These are phyloP conservation scores for Eutrema heterophyllum DNA, from an alignment of 345 rosid genomes.

Conservation along the genomic window DNA sequence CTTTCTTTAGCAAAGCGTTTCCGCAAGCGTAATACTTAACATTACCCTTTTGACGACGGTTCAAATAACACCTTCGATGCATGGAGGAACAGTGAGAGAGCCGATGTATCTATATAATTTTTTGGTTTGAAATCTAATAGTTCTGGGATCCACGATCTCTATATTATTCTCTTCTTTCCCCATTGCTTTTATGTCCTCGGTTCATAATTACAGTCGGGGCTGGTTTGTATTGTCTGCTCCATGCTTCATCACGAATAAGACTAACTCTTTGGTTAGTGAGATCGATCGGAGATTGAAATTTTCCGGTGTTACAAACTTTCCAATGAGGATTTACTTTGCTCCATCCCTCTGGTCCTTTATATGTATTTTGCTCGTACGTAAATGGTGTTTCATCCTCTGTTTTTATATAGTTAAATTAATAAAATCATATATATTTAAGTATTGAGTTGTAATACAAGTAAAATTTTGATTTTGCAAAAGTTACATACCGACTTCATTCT, in stretches of 20 bases:
- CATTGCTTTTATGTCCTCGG: conserved; percentile 51
- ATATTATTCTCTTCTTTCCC: conserved; percentile 22
- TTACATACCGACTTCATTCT: conserved; percentile 22
- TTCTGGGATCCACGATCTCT: conserved; percentile 51
- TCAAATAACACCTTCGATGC: conserved; percentile 76
- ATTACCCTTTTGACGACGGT: conserved; percentile 52
- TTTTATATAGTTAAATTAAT: neutral
- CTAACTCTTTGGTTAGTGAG: conserved; percentile 28
- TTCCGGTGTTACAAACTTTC: conserved; percentile 49
- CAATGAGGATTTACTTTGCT: conserved; percentile 44
- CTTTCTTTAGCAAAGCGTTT: too few species aligned
- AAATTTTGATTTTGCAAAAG: neutral
- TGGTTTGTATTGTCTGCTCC: conserved; percentile 49
- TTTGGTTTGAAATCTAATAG: conserved; percentile 43
- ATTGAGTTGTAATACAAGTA: neutral
- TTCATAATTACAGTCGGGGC: conserved; percentile 49
- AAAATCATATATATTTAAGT: neutral
- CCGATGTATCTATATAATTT: conserved; percentile 64
- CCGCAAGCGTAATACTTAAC: too few species aligned
- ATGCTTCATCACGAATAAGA: conserved; percentile 25
- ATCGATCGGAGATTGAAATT: conserved; percentile 68
- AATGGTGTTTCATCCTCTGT: conserved; percentile 44
- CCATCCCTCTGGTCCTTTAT: conserved; percentile 52
- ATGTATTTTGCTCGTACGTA: conserved; percentile 32
- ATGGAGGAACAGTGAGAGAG: conserved; percentile 66